These are phyloP conservation scores for Cymbidium sinense DNA, from an alignment of 106 monocot genomes.

Conservation along the genomic window DNA sequence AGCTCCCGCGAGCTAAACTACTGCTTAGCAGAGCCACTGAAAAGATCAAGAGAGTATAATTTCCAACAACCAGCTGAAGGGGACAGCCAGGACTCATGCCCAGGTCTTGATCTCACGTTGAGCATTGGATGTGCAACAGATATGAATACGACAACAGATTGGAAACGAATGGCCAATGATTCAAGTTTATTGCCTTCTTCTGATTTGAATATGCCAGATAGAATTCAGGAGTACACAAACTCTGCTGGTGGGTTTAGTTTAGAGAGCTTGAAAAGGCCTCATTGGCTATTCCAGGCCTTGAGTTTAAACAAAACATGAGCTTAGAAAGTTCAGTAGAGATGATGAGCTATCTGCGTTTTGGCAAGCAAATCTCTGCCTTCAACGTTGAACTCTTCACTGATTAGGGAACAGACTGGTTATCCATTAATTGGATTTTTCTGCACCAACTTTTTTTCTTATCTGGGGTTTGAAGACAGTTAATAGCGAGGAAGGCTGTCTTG, in stretches of 20 bases:
- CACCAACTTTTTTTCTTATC: not conserved
- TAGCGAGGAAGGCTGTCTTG: not conserved
- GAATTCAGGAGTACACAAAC: not conserved
- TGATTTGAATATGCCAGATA: not conserved
- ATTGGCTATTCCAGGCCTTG: conserved; percentile 27
- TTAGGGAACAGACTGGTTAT: too few species aligned
- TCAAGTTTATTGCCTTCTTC: not conserved
- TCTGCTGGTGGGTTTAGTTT: not conserved
- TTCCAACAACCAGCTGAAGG: not conserved
- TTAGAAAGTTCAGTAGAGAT: not conserved
- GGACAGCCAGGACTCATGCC: not conserved
- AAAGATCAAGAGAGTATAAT: not conserved
- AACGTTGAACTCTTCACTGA: not conserved
- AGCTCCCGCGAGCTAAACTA: not conserved
- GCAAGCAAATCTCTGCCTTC: too few species aligned
- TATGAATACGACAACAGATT: conserved; percentile 20
- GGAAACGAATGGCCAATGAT: conserved; percentile 8
- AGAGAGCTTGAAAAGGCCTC: conserved; percentile 23
- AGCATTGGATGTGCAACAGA: conserved; percentile 33
- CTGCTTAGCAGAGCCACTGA: conserved; percentile 8
- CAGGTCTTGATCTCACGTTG: conserved; percentile 40
- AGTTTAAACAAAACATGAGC: conserved; percentile 27
- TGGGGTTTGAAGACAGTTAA: not conserved
- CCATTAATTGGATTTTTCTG: not conserved
- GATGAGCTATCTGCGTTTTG: too few species aligned